Base-by-base conservation (phyloP, 768 basidiomycete species). In the Fomitopsis pulvina region DNA sequence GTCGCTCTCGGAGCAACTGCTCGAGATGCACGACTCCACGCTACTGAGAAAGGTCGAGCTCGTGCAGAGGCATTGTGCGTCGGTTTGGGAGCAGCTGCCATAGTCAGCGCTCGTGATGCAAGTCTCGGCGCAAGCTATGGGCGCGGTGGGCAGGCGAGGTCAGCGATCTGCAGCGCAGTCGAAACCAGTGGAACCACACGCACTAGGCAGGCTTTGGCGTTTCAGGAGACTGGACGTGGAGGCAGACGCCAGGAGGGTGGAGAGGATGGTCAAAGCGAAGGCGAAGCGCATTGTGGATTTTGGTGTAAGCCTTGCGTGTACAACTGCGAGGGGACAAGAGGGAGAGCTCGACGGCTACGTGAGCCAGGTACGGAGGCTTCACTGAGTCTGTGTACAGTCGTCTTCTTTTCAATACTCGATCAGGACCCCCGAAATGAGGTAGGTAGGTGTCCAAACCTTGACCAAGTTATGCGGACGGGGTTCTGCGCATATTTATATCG, bases 201-300 rank as follows among this genome's bases (percentile, higher is more conserved):
- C 21, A 52, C 52, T 52, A 22, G 47, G 48, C 42, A 48, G 41
- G 21, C 8, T 30, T 20, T 48, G 37, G 51, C 51, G 56, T 37
- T 32, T 37, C 50, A 56, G 32, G 41, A 49, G 29, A 40, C 12
- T 39, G 45, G 53, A 51, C 46, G 59, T 54, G 28, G 49, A 47
- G 22, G 62, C 54, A 41, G 54, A 60, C 28, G 59, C 56, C 57
- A 70, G 69, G 60, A 69, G 64, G 55, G 68, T 60, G 52, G 70
- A 63, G 62, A 75, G 63, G 61, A 69, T 55, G 51, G 67, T 61
- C 55, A 71, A 34, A 52, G 74, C 65, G 34, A 37, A 37, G 34
- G 34, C 34, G 71, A 77, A 76, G 63, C 75, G 81, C 83, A 85
- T 85, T 47, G 43, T 74, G 56, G 14, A 26, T n/a, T n/a, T 26